phyloP scores from a whole-genome alignment of 176 grass and related monocot species.

The Zoysia japonica region DNA sequence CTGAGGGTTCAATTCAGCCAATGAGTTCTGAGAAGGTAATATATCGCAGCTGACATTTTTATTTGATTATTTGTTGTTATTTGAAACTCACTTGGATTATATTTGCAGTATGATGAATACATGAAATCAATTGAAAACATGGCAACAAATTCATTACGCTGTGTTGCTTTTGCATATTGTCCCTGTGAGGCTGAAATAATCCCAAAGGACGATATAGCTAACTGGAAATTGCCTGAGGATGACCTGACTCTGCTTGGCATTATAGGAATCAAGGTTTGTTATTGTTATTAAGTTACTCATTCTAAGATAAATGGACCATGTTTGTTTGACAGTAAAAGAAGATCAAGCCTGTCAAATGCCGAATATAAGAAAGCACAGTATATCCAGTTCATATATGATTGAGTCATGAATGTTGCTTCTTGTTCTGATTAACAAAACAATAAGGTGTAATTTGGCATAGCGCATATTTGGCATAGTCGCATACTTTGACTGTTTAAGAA shows the following conservation, averaged over 20 bases:
- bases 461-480: background rate
- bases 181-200: constrained; percentile 48
- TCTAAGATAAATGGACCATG: constrained; percentile 8
- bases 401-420: background rate
- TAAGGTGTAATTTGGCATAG: background rate
- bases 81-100: constrained; percentile 24
- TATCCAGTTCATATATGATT: constrained; percentile 13
- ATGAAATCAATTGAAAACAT: constrained; percentile 83
- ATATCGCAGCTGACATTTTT: background rate
- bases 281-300: constrained; percentile 35
- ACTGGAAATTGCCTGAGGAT: constrained; percentile 90
- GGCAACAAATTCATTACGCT: constrained; percentile 76
- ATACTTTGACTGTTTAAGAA: constrained; percentile 13
- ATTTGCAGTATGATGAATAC: constrained; percentile 69
- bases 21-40: constrained; percentile 70
- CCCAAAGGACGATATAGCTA: constrained; percentile 63
- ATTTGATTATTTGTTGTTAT: background rate
- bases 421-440: background rate
- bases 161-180: constrained; percentile 90
- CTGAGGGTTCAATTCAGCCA: constrained; percentile 64
- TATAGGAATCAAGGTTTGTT: constrained; percentile 86
- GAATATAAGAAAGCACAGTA: background rate
- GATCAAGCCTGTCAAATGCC: constrained; percentile 9
- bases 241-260: constrained; percentile 78
- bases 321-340: constrained; percentile 1